These are phyloP conservation scores for Cubamyces sp. DNA, from an alignment of 768 basidiomycete genomes.

Conservation along the genomic window DNA sequence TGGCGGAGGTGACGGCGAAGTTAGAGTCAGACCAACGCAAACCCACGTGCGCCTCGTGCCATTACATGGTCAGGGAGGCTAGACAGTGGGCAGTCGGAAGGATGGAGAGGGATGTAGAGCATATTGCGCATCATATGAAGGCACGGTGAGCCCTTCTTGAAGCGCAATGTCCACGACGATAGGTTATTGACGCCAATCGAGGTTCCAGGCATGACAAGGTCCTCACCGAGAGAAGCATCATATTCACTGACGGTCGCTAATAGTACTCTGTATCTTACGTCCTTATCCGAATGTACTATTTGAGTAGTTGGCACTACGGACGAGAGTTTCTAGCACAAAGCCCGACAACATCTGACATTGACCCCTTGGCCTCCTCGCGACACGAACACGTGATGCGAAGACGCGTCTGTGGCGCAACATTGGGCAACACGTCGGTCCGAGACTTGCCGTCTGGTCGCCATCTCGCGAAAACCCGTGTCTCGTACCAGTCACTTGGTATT, in stretches of 20 bases:
- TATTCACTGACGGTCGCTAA: too few relatives aligned
- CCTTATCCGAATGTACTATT: too few relatives aligned
- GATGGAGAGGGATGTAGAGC: neutral
- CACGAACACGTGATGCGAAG: neutral
- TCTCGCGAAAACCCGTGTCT: too few relatives aligned
- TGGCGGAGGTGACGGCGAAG: neutral
- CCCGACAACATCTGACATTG: neutral
- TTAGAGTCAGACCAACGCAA: neutral
- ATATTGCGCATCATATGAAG: slow-evolving; percentile 3
- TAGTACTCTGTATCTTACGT: too few relatives aligned
- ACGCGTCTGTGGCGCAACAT: neutral
- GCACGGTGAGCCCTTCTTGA: neutral
- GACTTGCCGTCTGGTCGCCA: neutral
- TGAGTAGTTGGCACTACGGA: too few relatives aligned
- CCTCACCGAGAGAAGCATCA: too few relatives aligned
- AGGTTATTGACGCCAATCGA: too few relatives aligned
- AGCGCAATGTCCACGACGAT: too few relatives aligned
- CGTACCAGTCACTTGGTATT: too few relatives aligned
- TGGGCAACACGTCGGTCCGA: neutral
- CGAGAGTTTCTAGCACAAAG: too few relatives aligned
- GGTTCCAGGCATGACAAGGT: too few relatives aligned
- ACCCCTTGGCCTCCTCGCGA: neutral
- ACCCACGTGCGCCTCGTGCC: neutral
- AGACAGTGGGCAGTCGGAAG: too few relatives aligned
- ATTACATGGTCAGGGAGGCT: neutral